phyloP scores from a whole-genome alignment of 441 rosid genomes.

The Flueggea neowawraea region DNA sequence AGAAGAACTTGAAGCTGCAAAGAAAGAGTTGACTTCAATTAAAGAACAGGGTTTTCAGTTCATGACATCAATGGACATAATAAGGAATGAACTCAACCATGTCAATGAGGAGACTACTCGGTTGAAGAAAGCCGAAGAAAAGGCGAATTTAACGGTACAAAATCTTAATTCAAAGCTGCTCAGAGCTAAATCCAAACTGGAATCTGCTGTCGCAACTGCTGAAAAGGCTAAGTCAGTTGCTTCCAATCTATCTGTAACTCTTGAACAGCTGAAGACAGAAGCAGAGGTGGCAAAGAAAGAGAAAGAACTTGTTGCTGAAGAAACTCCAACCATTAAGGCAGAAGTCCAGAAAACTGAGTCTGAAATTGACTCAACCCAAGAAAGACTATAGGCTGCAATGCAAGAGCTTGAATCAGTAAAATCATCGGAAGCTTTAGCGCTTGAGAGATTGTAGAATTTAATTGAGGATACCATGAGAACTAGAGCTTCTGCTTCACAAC shows the following conservation, averaged over 20 bases:
- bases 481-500: conserved; percentile 45
- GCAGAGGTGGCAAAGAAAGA: conserved; percentile 57
- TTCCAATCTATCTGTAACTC: conserved; percentile 45
- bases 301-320: conserved; percentile 38
- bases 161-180: conserved; percentile 72
- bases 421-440: conserved; percentile 50
- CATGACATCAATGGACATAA: conserved; percentile 59
- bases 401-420: conserved; percentile 61
- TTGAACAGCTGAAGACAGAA: conserved; percentile 61
- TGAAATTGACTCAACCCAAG: conserved; percentile 50
- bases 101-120: conserved; percentile 41
- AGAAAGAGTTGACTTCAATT: conserved; percentile 49
- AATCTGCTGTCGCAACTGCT: conserved; percentile 45
- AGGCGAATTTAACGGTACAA: conserved; percentile 42
- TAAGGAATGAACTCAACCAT: conserved; percentile 56
- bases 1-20: conserved; percentile 57
- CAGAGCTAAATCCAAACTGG: conserved; percentile 60
- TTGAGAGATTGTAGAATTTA: conserved; percentile 42
- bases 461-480: conserved; percentile 40
- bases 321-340: conserved; percentile 38
- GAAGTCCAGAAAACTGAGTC: conserved; percentile 46
- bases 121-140: conserved; percentile 42
- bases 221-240: conserved; percentile 49
- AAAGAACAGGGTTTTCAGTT: conserved; percentile 58
- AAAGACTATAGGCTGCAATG: conserved; percentile 45